Evolutionary conservation across 331 rosid genomes (phyloP).

Genomic region (Erythrophleum ivorense): DNA sequence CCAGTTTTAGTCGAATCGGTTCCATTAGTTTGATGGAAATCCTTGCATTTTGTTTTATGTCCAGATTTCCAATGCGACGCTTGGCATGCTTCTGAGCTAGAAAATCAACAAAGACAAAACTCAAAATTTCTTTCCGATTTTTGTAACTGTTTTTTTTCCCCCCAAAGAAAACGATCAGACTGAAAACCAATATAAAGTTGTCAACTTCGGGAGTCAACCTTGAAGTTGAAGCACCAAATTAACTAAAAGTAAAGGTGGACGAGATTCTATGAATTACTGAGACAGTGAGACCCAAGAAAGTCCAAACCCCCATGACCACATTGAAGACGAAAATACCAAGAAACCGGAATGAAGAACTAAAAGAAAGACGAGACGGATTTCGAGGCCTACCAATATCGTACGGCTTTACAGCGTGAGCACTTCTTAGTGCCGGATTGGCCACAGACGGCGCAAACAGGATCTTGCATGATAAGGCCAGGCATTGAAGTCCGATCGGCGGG

Average conservation of each 20-base stretch:
- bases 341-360: background rate
- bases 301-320: background rate
- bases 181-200: background rate
- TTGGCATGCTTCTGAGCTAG: constrained; percentile 79
- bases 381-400: constrained; percentile 67
- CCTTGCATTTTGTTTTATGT: constrained; percentile 68
- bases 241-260: background rate
- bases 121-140: background rate
- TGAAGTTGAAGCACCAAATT: constrained; percentile 5
- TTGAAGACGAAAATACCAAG: background rate
- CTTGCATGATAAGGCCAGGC: constrained; percentile 50
- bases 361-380: background rate
- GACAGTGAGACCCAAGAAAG: background rate
- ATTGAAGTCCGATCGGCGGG: constrained; percentile 51
- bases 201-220: constrained; percentile 3
- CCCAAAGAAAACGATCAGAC: background rate
- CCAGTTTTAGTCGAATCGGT: constrained; percentile 40
- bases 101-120: constrained; percentile 24
- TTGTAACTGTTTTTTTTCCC: background rate
- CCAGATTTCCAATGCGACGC: constrained; percentile 69
- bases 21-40: constrained; percentile 26
- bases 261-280: background rate
- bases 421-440: constrained; percentile 48
- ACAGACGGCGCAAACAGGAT: constrained; percentile 61
- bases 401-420: constrained; percentile 84